A percentile compares a stretch with the other conserved stretches of the same genome.
Conservation (phyloP, 257 asterid genomes). For the Anisodus tanguticus region DNA sequence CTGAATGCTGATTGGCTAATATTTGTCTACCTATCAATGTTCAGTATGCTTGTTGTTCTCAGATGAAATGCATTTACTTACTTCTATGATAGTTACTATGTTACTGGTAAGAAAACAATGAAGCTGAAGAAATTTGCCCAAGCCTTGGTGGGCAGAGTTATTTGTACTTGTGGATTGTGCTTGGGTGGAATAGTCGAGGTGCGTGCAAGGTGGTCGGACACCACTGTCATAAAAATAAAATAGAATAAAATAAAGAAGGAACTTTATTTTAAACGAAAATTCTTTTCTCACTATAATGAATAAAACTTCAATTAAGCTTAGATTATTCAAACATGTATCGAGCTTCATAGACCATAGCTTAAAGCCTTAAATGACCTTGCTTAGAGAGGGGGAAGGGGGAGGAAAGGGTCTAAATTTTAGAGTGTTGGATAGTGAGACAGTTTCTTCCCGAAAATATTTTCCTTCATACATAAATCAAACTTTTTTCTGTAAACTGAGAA, state of each 20-base stretch:
- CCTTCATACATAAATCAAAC: background rate
- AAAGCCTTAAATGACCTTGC: background rate
- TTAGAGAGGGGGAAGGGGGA: too few species aligned
- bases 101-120: background rate
- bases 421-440: background rate
- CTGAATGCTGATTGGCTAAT: background rate
- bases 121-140: background rate
- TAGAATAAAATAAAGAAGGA: background rate
- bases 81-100: background rate
- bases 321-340: background rate
- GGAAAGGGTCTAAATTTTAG: too few species aligned
- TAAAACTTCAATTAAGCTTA: background rate
- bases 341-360: conserved; percentile 4
- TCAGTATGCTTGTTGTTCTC: background rate
- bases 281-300: background rate
- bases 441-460: background rate
- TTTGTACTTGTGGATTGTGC: too few species aligned
- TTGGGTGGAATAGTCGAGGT: background rate
- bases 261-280: background rate
- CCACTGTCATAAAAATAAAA: background rate
- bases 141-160: background rate
- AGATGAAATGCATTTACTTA: background rate
- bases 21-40: background rate
- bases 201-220: background rate
- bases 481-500: background rate